phyloP scores from a whole-genome alignment of 768 basidiomycete species.

The Phallus indusiatus region DNA sequence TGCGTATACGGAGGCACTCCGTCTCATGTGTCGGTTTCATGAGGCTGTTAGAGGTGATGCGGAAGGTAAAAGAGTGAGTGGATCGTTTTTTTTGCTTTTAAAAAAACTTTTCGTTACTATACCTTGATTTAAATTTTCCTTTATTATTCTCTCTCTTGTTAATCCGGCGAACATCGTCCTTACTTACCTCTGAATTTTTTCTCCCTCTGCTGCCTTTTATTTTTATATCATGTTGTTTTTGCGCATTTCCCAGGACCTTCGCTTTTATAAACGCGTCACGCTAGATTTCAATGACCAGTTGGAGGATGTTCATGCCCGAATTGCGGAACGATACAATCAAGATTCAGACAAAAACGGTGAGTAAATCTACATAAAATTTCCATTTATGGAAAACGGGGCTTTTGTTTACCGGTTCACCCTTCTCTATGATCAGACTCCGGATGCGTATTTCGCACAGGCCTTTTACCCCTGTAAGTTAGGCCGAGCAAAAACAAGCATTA shows the following conservation, averaged over 20 bases:
- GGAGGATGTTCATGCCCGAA: background rate
- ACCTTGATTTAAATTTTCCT: background rate
- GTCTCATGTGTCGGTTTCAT: constrained; percentile 65
- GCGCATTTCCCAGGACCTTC: background rate
- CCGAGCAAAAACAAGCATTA: too few species aligned
- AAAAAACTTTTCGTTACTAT: constrained; percentile 28
- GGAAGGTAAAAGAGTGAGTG: background rate
- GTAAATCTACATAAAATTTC: background rate
- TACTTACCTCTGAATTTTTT: too few species aligned
- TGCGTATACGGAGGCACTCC: constrained; percentile 57
- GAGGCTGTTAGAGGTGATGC: constrained; percentile 38
- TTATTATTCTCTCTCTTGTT: background rate
- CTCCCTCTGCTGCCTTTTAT: too few species aligned
- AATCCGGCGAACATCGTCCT: background rate
- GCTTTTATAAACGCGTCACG: constrained; percentile 45
- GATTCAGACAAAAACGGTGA: background rate
- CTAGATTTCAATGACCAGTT: constrained; percentile 44
- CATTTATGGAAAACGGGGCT: background rate
- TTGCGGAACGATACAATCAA: background rate
- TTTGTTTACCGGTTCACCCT: background rate
- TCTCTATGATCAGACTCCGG: constrained; percentile 36
- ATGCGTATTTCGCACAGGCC: constrained; percentile 49
- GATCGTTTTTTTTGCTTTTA: background rate
- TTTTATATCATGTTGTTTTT: too few species aligned
- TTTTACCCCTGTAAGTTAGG: constrained; percentile 62